Conservation (phyloP, 768 basidiomycete genomes). For the Cubamyces lactineus region DNA sequence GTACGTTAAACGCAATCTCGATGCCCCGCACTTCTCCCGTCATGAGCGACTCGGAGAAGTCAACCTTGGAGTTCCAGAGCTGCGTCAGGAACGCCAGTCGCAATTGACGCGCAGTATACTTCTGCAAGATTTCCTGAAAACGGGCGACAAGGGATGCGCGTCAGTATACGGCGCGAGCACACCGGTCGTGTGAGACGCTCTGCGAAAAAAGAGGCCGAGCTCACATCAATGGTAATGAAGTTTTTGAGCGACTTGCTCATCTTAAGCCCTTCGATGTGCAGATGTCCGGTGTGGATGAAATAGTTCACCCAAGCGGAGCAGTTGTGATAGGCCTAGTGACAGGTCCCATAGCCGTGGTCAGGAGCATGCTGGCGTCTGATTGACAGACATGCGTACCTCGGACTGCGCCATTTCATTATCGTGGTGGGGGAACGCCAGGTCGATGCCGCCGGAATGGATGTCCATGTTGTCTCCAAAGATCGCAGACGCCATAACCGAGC, state of each 20-base stretch:
- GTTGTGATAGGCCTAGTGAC: conserved; percentile 82
- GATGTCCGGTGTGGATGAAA: conserved; percentile 96
- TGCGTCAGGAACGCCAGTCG: conserved; percentile 91
- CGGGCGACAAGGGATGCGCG: conserved; percentile 9
- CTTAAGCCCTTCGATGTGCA: conserved; percentile 97
- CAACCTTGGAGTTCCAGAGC: conserved; percentile 90
- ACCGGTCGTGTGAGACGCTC: background rate
- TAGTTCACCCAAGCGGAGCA: conserved; percentile 97
- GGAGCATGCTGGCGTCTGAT: background rate
- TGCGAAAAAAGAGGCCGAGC: conserved; percentile 30
- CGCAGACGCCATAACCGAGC: conserved; percentile 96
- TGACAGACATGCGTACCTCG: conserved; percentile 57
- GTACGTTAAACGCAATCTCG: conserved; percentile 84
- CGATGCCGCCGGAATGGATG: conserved; percentile 96
- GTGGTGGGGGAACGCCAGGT: conserved; percentile 98
- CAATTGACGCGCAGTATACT: conserved; percentile 84
- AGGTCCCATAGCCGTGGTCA: background rate
- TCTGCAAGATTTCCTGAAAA: conserved; percentile 79
- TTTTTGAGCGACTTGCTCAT: conserved; percentile 99
- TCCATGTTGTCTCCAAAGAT: conserved; percentile 91
- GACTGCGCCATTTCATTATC: conserved; percentile 99
- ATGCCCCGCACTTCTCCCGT: conserved; percentile 85
- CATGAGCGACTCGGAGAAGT: conserved; percentile 91
- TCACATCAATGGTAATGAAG: conserved; percentile 94
- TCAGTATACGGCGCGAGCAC: background rate